phyloP scores from a whole-genome alignment of 2,329 filamentous ascomycete species.

The Microdochium paspali region DNA sequence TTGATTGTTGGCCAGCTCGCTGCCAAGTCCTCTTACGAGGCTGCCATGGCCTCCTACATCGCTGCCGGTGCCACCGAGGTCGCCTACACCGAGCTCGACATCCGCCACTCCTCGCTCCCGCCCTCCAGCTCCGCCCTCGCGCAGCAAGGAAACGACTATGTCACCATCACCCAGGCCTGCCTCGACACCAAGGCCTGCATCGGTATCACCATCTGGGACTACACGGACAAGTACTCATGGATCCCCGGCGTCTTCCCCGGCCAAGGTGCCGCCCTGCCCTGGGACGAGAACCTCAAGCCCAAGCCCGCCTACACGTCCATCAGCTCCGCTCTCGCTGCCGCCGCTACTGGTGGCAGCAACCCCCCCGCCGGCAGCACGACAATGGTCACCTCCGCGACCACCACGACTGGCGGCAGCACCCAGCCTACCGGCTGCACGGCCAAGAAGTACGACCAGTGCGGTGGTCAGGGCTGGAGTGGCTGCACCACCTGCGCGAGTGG shows the following conservation, averaged over 20 bases:
- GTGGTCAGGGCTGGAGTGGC: constrained; percentile 14
- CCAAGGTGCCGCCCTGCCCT: constrained; percentile 26
- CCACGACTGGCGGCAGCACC: neutral
- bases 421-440: constrained; percentile 4
- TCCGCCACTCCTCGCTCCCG: constrained; percentile 38
- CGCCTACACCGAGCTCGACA: constrained; percentile 53
- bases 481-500: constrained; percentile 17
- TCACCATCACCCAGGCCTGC: constrained; percentile 23
- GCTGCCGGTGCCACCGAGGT: constrained; percentile 41
- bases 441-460: constrained; percentile 18
- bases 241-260: constrained; percentile 26
- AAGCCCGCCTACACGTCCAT: constrained; percentile 28
- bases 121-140: constrained; percentile 26
- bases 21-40: constrained; percentile 28
- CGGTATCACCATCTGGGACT: constrained; percentile 33
- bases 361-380: constrained; percentile 1
- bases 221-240: constrained; percentile 31
- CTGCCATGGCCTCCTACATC: constrained; percentile 39
- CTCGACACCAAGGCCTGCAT: constrained; percentile 25
- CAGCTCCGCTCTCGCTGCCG: constrained; percentile 24
- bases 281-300: constrained; percentile 23
- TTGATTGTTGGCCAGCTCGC: constrained; percentile 52
- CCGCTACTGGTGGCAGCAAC: constrained; percentile 7
- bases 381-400: constrained; percentile 1
- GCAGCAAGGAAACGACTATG: constrained; percentile 38